Evolutionary conservation across 805 yeast species (phyloP), one percentile per base, ranked within the genome.

Genomic region (Metschnikowia shivogae): DNA sequence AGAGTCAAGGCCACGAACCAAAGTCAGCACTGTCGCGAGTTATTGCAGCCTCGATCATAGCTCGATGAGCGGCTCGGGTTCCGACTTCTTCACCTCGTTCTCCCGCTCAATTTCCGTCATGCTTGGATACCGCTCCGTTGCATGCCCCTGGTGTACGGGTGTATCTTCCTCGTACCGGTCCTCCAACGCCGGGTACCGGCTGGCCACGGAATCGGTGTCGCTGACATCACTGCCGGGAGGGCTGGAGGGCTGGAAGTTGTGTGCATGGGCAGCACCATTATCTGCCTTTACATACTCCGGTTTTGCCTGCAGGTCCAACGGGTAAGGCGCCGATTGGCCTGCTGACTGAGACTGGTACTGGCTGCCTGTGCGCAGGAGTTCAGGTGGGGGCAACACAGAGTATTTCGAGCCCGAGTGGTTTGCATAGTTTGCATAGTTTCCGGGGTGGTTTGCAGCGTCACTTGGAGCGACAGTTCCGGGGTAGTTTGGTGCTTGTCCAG

Each of bases 21-120:
- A 22, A 22, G 6, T 22, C 26, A 22, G 26, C 26, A 22, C 8
- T 22, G 8, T 2, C 4, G 8, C 8, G 26, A 22, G 3, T 22
- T 22, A 22, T 6, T 22, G 8, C 6, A 22, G 1, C 6, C 6
- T 4, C 13, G 3, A 6, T 29, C 29, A 69, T 34, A 71, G 52
- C 48, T 71, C 76, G 44, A 71, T 71, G 43, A 71, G 62, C 13
- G 73, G 70, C 47, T 67, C 72, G 6, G 73, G 73, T 49, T 68
- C 74, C 11, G 60, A 46, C 13, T 46, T 27, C 31, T 45, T 13
- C 14, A 17, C 20, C 13, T 26, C 39, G 17, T 8, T 31, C n/a
- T 39, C 14, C 14, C 49, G n/a, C 34, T 39, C 19, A 50, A 44
- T 32, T 26, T 36, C 36, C 9, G 22, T 31, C 42, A 39, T 22